Conservation (phyloP, 164 flowering plant genomes). For the Saururus chinensis region DNA sequence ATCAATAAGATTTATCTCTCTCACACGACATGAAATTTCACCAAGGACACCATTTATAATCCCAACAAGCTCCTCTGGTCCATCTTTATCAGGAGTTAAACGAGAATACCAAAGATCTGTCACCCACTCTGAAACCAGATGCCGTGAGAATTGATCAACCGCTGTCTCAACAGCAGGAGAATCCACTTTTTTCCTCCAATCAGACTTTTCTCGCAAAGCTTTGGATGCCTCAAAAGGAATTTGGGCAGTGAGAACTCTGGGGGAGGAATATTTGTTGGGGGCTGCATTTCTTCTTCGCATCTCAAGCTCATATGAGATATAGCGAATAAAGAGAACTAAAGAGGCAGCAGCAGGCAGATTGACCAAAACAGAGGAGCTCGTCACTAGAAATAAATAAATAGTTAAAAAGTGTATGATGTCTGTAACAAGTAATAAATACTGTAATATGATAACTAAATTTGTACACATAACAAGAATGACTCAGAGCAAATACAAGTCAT, state of each 20-base stretch:
- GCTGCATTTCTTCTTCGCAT: conserved; percentile 60
- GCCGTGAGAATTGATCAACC: conserved; percentile 80
- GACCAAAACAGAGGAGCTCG: conserved; percentile 89
- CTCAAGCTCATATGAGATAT: conserved; percentile 71
- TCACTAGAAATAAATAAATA: conserved; percentile 82
- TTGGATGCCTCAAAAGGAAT: conserved; percentile 32
- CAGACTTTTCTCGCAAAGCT: conserved; percentile 25
- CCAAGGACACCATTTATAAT: conserved; percentile 77
- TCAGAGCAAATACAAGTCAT: no score
- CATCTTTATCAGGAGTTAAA: conserved; percentile 81
- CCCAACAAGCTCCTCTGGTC: conserved; percentile 86
- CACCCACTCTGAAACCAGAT: conserved; percentile 86
- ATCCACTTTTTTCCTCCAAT: conserved; percentile 81
- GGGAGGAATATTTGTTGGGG: conserved; percentile 33
- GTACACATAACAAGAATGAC: no score
- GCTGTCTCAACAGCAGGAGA: conserved; percentile 95
- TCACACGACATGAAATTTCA: conserved; percentile 71
- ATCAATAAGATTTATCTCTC: no score
- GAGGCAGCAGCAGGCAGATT: conserved; percentile 68
- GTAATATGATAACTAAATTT: no score
- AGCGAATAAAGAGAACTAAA: conserved; percentile 65
- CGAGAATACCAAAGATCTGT: conserved; percentile 94
- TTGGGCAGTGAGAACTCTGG: conserved; percentile 19
- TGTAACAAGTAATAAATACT: no score
- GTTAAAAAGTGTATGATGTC: no score